Evolutionary conservation across 2,329 filamentous ascomycete genomes (phyloP).

Genomic region (Pseudogymnoascus sp.): DNA sequence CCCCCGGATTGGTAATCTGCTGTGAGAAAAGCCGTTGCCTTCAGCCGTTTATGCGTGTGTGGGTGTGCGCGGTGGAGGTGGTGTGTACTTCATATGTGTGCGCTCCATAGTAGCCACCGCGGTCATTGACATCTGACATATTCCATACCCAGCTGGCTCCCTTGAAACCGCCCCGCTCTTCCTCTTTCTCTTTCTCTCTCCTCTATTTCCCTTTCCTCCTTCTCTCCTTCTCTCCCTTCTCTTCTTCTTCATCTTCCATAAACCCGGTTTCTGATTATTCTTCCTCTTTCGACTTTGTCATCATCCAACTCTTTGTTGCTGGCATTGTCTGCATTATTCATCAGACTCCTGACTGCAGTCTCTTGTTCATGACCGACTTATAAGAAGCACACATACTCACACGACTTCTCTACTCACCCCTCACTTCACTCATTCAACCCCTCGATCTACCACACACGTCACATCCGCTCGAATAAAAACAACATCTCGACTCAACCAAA

Average conservation of each 20-base stretch:
- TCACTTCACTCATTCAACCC: not conserved
- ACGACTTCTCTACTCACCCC: not conserved
- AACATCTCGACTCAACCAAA: not conserved
- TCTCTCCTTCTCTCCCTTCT: not conserved
- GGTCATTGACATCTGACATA: conserved; percentile 7
- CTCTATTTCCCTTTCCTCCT: not conserved
- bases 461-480: not conserved
- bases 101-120: conserved; percentile 5
- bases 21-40: not conserved
- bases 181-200: not conserved
- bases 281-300: not conserved
- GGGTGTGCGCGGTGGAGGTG: not conserved
- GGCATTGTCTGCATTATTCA: not conserved
- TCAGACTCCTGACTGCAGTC: not conserved
- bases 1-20: not conserved
- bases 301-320: not conserved
- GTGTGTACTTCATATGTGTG: conserved; percentile 3
- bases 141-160: not conserved
- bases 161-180: not conserved
- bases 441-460: not conserved
- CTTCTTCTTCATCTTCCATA: not conserved
- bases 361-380: conserved; percentile 5
- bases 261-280: conserved; percentile 4
- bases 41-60: not conserved
- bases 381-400: not conserved